Base-by-base conservation (phyloP, 2,329 filamentous ascomycete genomes). In the Monosporascus sp. region DNA sequence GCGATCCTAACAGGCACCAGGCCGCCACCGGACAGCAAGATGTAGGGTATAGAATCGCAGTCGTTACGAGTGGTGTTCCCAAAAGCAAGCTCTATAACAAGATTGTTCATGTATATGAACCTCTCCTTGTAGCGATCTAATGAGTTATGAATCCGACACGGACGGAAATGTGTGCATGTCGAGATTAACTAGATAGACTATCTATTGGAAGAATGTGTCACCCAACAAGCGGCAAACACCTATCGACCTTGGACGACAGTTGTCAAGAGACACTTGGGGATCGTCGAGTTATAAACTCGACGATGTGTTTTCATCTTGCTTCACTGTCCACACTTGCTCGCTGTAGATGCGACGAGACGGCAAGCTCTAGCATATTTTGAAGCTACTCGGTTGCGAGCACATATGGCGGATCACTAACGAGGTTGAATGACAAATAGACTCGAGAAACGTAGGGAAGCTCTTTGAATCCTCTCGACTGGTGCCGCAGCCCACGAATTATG, bases 251-350 rank as follows among this genome's bases (percentile, higher is more conserved):
- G 51, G 54, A 50, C 55, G 55, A 49, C 54, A 55, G 52, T 54
- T 55, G 51, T 58, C 58, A 53, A 46, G 47, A 55, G 47, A 55
- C 54, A 47, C 55, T 52, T 53, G 56, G 54, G 56, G 63, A 63
- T 60, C 60, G 50, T 50, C 63, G 54, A 53, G 9, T 31, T 11
- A 27, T 49, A 50, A 46, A 51, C 56, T 54, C 55, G 59, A 60
- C 60, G 57, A 57, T 20, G 51, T 52, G 61, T 73, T 73, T 80
- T 72, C 54, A 72, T 85, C 62, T 85, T 75, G 82, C 82, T 85
- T 85, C 82, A 83, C 71, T 83, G 82, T 85, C 82, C 82, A 84
- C 82, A 84, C 82, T 81, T 81, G 78, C 76, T 68, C 81, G 80
- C 74, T 77, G 74, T 82, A 70, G 64, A 67, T 65, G 63, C 65